Evolutionary conservation across 148 eudicot species (phyloP).

Genomic region (Talinum fruticosum): DNA sequence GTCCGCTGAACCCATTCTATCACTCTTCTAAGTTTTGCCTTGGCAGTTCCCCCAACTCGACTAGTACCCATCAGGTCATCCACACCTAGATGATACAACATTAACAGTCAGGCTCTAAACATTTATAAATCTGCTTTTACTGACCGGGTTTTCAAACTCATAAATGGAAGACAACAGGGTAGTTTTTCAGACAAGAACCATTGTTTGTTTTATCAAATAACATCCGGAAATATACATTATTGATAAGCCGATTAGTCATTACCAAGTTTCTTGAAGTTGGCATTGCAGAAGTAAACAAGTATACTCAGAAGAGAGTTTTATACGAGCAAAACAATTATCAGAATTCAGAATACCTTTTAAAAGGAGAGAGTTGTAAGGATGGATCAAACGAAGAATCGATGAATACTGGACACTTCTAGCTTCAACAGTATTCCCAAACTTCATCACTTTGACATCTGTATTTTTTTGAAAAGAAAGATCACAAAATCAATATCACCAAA

Average conservation of each 20-base stretch:
- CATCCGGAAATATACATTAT: not conserved
- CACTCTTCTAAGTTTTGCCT: constrained; percentile 68
- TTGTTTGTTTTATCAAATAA: not conserved
- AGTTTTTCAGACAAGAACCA: not conserved
- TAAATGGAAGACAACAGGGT: no score
- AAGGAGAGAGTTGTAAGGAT: constrained; percentile 36
- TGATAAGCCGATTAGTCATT: not conserved
- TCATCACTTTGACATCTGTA: constrained; percentile 60
- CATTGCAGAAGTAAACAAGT: not conserved
- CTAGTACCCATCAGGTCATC: constrained; percentile 48
- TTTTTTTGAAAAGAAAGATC: not conserved
- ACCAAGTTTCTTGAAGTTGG: not conserved
- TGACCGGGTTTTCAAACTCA: not conserved
- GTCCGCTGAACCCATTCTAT: constrained; percentile 60
- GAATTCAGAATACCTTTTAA: constrained; percentile 42
- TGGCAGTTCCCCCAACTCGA: constrained; percentile 46
- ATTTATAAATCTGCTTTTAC: not conserved
- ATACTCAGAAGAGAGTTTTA: not conserved
- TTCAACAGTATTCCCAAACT: constrained; percentile 54
- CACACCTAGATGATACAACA: constrained; percentile 30
- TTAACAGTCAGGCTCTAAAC: not conserved
- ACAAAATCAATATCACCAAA: not conserved
- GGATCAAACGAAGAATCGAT: constrained; percentile 51
- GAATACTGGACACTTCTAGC: constrained; percentile 64
- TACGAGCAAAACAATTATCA: not conserved